phyloP scores from a whole-genome alignment of 1,284 basidiomycete genomes.

The Earliella scabrosa region DNA sequence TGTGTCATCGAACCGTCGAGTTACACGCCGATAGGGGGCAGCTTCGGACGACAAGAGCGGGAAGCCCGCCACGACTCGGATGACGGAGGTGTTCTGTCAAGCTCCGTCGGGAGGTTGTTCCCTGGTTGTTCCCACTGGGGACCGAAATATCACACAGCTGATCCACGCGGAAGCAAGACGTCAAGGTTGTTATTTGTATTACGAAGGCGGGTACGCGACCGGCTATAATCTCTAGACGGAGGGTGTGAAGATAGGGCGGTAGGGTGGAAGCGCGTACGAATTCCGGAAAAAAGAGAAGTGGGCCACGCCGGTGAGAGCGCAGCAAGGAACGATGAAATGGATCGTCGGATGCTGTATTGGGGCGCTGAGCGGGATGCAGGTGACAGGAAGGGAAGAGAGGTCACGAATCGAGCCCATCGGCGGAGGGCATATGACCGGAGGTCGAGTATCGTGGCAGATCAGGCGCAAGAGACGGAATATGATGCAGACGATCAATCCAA shows the following conservation, averaged over 20 bases:
- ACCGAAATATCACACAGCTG: slow-evolving; percentile 13
- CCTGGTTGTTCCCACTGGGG: neutral
- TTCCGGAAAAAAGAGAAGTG: slow-evolving; percentile 16
- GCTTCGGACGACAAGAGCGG: neutral
- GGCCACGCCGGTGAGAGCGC: slow-evolving; percentile 14
- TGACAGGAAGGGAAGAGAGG: slow-evolving; percentile 15
- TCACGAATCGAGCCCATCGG: slow-evolving; percentile 7
- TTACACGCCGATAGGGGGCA: slow-evolving; percentile 1
- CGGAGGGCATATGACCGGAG: slow-evolving; percentile 23
- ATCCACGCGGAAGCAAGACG: slow-evolving; percentile 23
- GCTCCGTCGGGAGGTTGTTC: neutral
- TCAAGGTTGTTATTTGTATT: slow-evolving; percentile 15
- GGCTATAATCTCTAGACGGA: slow-evolving; percentile 12
- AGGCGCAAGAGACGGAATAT: slow-evolving; percentile 15
- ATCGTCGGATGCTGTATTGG: slow-evolving; percentile 17
- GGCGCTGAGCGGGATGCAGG: slow-evolving; percentile 13
- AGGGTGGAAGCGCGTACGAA: slow-evolving; percentile 2
- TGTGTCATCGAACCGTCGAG: neutral
- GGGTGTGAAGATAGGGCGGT: slow-evolving; percentile 12
- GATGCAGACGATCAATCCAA: slow-evolving; percentile 22
- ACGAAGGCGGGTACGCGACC: slow-evolving; percentile 12
- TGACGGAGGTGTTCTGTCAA: neutral
- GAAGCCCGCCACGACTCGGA: neutral
- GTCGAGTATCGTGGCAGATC: slow-evolving; percentile 22
- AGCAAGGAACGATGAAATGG: slow-evolving; percentile 7